phyloP scores from a whole-genome alignment of 2,329 filamentous ascomycete genomes.

The Fusarium acutatum region DNA sequence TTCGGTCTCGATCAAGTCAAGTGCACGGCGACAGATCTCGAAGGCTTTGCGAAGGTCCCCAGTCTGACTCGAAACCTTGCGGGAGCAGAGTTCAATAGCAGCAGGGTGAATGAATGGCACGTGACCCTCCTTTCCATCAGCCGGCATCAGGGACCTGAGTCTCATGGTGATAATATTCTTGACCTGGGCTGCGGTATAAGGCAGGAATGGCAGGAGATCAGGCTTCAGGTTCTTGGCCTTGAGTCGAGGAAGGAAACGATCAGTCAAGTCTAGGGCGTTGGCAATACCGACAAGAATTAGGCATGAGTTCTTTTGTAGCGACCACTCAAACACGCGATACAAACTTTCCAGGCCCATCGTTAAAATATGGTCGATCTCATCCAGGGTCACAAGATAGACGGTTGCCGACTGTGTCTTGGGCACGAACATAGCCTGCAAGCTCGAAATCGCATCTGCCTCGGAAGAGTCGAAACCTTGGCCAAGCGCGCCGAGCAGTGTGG shows the following conservation, averaged over 20 bases:
- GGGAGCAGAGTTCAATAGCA: slow-evolving; percentile 91
- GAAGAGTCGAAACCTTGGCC: slow-evolving; percentile 65
- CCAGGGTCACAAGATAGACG: slow-evolving; percentile 85
- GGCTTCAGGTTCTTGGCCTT: slow-evolving; percentile 94
- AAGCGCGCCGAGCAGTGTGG: slow-evolving; percentile 77
- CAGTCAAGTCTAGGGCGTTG: slow-evolving; percentile 94
- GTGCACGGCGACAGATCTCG: slow-evolving; percentile 87
- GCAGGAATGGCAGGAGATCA: slow-evolving; percentile 87
- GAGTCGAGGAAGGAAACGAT: slow-evolving; percentile 90
- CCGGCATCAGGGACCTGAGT: slow-evolving; percentile 76
- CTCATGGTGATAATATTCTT: slow-evolving; percentile 86
- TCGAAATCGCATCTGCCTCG: slow-evolving; percentile 73
- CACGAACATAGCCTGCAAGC: slow-evolving; percentile 76
- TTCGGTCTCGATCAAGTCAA: slow-evolving; percentile 89
- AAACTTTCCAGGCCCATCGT: slow-evolving; percentile 88
- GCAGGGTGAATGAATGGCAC: slow-evolving; percentile 93
- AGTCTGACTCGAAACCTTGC: slow-evolving; percentile 93
- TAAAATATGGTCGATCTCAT: slow-evolving; percentile 94
- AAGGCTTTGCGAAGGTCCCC: slow-evolving; percentile 96
- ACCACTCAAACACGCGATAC: slow-evolving; percentile 97
- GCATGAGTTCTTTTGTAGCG: slow-evolving; percentile 79
- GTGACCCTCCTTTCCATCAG: slow-evolving; percentile 62
- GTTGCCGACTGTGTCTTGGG: slow-evolving; percentile 63
- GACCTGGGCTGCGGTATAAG: slow-evolving; percentile 89
- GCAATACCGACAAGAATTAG: slow-evolving; percentile 91